A percentile compares a stretch with the other conserved stretches of the same genome.
Evolutionary conservation across 805 yeast species (phyloP).

Genomic region (Saturnispora saitoi): DNA sequence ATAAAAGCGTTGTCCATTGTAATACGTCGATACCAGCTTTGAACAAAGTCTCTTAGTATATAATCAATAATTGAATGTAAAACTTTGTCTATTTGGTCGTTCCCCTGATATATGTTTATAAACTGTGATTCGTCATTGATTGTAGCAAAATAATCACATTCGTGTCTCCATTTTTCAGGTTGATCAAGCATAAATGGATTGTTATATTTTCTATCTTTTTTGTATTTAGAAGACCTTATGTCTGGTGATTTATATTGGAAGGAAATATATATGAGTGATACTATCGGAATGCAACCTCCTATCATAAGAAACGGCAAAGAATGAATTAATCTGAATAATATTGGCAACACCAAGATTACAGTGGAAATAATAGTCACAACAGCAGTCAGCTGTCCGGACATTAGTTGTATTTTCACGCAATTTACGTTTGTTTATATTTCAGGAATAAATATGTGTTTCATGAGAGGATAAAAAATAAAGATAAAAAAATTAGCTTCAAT

Average conservation of each 20-base stretch:
- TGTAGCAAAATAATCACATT: constrained; percentile 13
- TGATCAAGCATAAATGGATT: constrained; percentile 20
- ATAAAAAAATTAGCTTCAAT: neutral
- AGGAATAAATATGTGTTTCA: neutral
- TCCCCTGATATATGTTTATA: constrained; percentile 33
- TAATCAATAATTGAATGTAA: constrained; percentile 41
- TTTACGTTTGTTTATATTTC: neutral
- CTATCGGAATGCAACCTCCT: constrained; percentile 17
- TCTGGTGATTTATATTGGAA: neutral
- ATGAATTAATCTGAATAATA: constrained; percentile 5
- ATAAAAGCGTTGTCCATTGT: constrained; percentile 32
- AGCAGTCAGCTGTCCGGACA: neutral
- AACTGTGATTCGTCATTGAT: constrained; percentile 11
- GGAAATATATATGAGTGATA: neutral
- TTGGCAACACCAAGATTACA: constrained; percentile 8
- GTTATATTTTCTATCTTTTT: neutral
- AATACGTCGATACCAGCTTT: constrained; percentile 46
- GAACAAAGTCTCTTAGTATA: constrained; percentile 45
- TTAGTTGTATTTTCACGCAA: neutral
- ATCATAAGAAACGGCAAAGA: constrained; percentile 8
- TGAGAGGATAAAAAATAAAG: neutral
- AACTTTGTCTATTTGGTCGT: constrained; percentile 44
- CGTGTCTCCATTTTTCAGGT: constrained; percentile 25
- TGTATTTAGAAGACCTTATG: neutral
- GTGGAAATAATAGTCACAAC: neutral